Evolutionary conservation across 2,329 filamentous ascomycete genomes (phyloP).

Genomic region (Leptographium galeiforme): DNA sequence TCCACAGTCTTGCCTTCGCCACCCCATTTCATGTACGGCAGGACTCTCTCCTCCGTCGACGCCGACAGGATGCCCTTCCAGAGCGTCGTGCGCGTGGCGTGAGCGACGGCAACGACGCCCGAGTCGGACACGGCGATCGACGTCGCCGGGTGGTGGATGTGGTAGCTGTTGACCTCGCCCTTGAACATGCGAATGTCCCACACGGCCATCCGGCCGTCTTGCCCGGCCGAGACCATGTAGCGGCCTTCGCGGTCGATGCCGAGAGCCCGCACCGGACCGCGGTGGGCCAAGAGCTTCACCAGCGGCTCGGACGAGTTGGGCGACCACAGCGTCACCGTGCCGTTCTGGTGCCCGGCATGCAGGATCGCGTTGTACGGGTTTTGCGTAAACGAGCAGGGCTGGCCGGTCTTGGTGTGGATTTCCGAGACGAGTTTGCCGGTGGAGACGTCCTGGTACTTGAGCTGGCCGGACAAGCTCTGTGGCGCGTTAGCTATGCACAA

Average conservation of each 20-base stretch:
- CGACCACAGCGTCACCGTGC: constrained; percentile 89
- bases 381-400: constrained; percentile 70
- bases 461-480: constrained; percentile 62
- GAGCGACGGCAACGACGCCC: constrained; percentile 76
- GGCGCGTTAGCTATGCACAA: not conserved
- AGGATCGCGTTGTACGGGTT: constrained; percentile 89
- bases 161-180: constrained; percentile 73
- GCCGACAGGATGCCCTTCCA: constrained; percentile 63
- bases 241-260: constrained; percentile 79
- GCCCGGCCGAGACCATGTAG: constrained; percentile 26
- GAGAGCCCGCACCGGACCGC: constrained; percentile 73
- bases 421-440: constrained; percentile 83
- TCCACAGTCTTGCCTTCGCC: constrained; percentile 73
- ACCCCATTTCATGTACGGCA: constrained; percentile 88
- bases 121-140: constrained; percentile 81
- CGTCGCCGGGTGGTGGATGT: constrained; percentile 66
- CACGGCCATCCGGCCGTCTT: constrained; percentile 13
- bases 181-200: constrained; percentile 36
- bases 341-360: constrained; percentile 89
- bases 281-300: constrained; percentile 82
- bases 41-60: constrained; percentile 66
- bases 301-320: constrained; percentile 77
- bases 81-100: constrained; percentile 77
- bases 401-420: constrained; percentile 70
- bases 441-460: constrained; percentile 92